phyloP scores from a whole-genome alignment of 495 filamentous ascomycete genomes.

The Aspergillus avenaceus region DNA sequence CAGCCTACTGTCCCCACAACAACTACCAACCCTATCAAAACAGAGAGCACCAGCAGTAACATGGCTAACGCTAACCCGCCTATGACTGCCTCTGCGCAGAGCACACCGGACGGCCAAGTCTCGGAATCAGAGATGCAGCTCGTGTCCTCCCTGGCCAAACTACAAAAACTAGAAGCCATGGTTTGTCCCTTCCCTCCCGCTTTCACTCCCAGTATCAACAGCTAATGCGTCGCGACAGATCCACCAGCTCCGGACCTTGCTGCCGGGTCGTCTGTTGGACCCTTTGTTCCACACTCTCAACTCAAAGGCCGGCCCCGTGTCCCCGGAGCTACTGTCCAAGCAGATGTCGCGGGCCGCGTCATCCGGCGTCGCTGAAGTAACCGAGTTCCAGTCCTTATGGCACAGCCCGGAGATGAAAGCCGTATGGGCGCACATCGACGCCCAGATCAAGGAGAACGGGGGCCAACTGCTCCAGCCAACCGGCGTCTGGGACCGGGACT shows the following conservation, averaged over 20 bases:
- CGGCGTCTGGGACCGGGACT: slow-evolving; percentile 41
- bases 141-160: slow-evolving; percentile 39
- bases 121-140: slow-evolving; percentile 39
- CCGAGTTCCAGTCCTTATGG: slow-evolving; percentile 33
- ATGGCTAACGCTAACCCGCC: not conserved
- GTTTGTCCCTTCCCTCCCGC: slow-evolving; percentile 15
- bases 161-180: slow-evolving; percentile 39
- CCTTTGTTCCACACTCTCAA: slow-evolving; percentile 32
- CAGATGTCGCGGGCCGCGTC: slow-evolving; percentile 25
- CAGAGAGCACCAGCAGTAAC: not conserved
- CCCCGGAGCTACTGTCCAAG: slow-evolving; percentile 23
- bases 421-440: slow-evolving; percentile 33
- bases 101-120: slow-evolving; percentile 1
- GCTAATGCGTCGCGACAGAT: slow-evolving; percentile 24
- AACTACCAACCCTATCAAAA: not conserved
- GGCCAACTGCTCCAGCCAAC: slow-evolving; percentile 34
- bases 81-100: not conserved
- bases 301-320: slow-evolving; percentile 20
- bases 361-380: slow-evolving; percentile 25
- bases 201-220: not conserved
- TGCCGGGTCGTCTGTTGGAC: slow-evolving; percentile 35
- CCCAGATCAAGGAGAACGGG: slow-evolving; percentile 31
- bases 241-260: slow-evolving; percentile 38
- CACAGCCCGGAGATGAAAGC: slow-evolving; percentile 30
- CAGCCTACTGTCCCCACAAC: not conserved